Evolutionary conservation across 1,284 basidiomycete genomes (phyloP).

Genomic region (Sanghuangporus sanghuang): DNA sequence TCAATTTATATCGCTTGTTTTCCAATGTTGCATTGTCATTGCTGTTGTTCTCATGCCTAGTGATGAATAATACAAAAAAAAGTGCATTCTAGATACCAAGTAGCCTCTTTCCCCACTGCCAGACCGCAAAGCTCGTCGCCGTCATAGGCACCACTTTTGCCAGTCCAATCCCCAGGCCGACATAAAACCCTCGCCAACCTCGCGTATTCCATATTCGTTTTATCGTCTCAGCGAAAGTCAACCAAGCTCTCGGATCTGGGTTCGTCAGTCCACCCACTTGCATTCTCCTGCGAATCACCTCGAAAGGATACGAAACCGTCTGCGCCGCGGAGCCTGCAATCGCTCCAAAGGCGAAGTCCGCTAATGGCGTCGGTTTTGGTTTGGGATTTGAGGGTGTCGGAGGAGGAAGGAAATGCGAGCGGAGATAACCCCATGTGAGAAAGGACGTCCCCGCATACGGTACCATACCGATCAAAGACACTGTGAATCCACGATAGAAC

Average conservation of each 20-base stretch:
- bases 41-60: neutral
- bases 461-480: conserved; percentile 89
- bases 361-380: conserved; percentile 40
- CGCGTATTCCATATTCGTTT: conserved; percentile 59
- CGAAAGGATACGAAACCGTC: conserved; percentile 94
- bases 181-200: conserved; percentile 89
- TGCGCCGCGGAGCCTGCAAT: conserved; percentile 88
- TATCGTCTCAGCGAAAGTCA: conserved; percentile 78
- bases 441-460: conserved; percentile 98
- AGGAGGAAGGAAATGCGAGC: conserved; percentile 54
- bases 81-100: conserved; percentile 37
- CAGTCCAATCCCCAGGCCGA: conserved; percentile 92
- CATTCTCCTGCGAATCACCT: conserved; percentile 91
- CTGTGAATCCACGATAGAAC: conserved; percentile 94
- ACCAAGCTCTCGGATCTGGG: conserved; percentile 60
- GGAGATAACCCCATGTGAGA: conserved; percentile 85
- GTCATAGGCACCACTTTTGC: conserved; percentile 98
- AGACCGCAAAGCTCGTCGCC: conserved; percentile 72
- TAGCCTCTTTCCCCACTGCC: conserved; percentile 67
- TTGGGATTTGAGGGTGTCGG: conserved; percentile 25
- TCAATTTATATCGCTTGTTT: neutral
- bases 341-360: conserved; percentile 80
- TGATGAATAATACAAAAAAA: neutral
- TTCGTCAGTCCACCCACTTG: conserved; percentile 88
- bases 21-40: neutral